Base-by-base conservation (phyloP, 2,329 filamentous ascomycete genomes). In the Pyrenophora seminiperda region DNA sequence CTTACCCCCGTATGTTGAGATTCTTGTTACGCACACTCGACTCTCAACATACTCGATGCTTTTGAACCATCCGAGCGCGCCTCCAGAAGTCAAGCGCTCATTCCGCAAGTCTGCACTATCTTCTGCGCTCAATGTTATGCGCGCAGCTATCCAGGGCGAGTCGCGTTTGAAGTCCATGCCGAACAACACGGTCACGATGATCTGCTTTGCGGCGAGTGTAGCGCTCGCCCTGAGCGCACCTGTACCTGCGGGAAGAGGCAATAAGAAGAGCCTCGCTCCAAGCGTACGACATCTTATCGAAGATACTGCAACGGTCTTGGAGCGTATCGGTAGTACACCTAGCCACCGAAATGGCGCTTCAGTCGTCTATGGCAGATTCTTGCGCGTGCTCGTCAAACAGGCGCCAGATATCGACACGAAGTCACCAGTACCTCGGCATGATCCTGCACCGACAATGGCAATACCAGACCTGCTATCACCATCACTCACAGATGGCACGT, bases 161-260 rank as follows among this genome's bases (percentile, higher is more conserved):
- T 76, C 79, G 0, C 81, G 86, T 53, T 77, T 90, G 0, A 84
- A 84, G 47, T 89, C 87, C 0, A 90, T 90, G 87, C 87, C 87
- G 0, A 90, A 90, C 70, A 90, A 90, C 59, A 89, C 87, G 0
- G 83, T 87, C 47, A 88, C 90, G 56, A 90, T 90, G 88, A 88
- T 90, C 10, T 88, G 86, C 1, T 90, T 89, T 56, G 87, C 87
- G 0, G 71, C 66, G 13, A 70, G 61, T 29, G 60, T 70, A 75
- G 84, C 37, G 79, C 81, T 41, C 72, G 89, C 47, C 84, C 51
- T 71, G 15, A 68, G 68, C 47, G 61, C 65, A 13, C 63, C 67
- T 10, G 47, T 63, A 2, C 55, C 65, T 4, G 52, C 58, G 6
- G 64, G 56, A 18, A 57, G 57, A 4, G 49, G 58, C 14, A 55